Percentiles rank a stretch among this genome's conserved stretches.
Evolutionary conservation across 1,284 basidiomycete genomes (phyloP).

Genomic region (Trichosporon sp.): DNA sequence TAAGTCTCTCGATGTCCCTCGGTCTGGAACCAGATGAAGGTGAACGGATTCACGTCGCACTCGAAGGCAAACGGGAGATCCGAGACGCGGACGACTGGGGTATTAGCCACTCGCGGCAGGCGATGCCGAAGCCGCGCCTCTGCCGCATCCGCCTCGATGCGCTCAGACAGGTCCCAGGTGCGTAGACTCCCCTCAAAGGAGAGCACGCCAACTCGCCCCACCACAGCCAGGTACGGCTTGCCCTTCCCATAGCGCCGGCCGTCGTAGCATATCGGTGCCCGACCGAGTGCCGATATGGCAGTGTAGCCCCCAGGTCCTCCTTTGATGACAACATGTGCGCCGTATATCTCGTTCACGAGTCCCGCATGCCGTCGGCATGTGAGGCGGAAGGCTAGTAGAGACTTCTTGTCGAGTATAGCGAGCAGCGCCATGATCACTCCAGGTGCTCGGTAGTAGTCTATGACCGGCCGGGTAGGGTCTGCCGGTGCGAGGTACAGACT

Average conservation of each 20-base stretch:
- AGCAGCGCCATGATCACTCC: background rate
- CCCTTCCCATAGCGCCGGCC: background rate
- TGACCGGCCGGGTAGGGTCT: background rate
- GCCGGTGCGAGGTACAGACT: background rate
- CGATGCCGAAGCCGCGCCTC: background rate
- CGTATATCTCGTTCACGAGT: background rate
- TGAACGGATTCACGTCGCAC: background rate
- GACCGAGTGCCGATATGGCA: background rate
- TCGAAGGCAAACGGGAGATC: background rate
- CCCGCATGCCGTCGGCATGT: background rate
- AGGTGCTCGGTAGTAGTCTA: background rate
- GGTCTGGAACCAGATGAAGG: background rate
- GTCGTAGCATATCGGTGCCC: background rate
- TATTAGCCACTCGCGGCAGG: background rate
- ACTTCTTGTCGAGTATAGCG: background rate
- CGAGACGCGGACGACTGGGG: background rate
- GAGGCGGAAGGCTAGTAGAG: background rate
- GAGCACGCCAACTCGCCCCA: background rate
- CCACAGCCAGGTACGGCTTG: background rate
- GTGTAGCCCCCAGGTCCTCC: background rate
- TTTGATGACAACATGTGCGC: background rate
- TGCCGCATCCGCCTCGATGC: background rate
- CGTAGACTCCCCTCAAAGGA: background rate
- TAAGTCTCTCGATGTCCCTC: background rate
- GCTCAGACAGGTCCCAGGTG: background rate